Percentiles rank a stretch among this genome's conserved stretches.
Evolutionary conservation across 306 rosid species (phyloP).

Genomic region (Biancaea sappan): DNA sequence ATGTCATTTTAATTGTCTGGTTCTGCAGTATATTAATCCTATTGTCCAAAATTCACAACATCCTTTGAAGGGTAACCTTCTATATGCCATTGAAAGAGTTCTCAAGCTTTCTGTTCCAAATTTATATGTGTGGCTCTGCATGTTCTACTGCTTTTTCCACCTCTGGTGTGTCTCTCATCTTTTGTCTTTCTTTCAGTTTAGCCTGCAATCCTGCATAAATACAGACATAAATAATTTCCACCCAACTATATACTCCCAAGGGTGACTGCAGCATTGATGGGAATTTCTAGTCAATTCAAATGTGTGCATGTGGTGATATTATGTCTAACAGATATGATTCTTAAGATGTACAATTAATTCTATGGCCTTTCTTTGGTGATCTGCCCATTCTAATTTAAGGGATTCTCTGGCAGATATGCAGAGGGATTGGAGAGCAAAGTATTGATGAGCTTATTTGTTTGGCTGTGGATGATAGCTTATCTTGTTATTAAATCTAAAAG

Average conservation of each 20-base stretch:
- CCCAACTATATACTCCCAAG: background rate
- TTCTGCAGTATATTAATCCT: conserved; percentile 93
- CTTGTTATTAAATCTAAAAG: background rate
- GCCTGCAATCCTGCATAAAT: background rate
- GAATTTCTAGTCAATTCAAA: conserved; percentile 4
- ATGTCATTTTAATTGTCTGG: conserved; percentile 28
- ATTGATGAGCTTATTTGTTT: background rate
- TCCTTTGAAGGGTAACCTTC: conserved; percentile 87
- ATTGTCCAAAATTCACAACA: conserved; percentile 90
- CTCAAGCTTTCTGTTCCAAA: conserved; percentile 97
- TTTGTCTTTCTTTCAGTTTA: background rate
- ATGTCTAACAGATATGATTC: conserved; percentile 6
- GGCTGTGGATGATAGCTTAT: conserved; percentile 1
- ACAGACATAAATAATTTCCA: conserved; percentile 6
- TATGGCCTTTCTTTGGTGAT: conserved; percentile 7
- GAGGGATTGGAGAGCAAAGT: conserved; percentile 10
- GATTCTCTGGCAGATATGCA: background rate
- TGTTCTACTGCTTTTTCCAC: conserved; percentile 97
- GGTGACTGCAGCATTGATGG: conserved; percentile 9
- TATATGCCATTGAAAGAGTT: conserved; percentile 86
- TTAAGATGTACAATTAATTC: conserved; percentile 5
- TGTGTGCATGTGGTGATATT: background rate
- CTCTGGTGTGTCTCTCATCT: conserved; percentile 66
- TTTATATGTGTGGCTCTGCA: conserved; percentile 98
- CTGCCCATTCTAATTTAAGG: background rate